Evolutionary conservation across 768 basidiomycete genomes (phyloP).

Genomic region (Glaciozyma martinii): DNA sequence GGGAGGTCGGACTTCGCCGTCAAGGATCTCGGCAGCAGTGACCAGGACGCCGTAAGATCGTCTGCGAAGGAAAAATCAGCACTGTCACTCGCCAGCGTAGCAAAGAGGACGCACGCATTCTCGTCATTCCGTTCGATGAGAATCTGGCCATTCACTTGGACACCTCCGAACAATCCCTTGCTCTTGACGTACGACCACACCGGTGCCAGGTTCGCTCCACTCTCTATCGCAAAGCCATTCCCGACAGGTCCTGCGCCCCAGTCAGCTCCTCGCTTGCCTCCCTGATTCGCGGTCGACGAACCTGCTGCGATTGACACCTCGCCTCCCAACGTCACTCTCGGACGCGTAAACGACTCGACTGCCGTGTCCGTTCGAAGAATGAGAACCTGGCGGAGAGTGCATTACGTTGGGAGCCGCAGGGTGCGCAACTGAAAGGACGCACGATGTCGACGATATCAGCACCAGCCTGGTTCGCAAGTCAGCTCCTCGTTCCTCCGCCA

Average conservation of each 20-base stretch:
- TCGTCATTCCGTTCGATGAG: constrained; percentile 18
- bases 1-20: constrained; percentile 2
- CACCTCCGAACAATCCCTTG: not conserved
- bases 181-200: constrained; percentile 1
- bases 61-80: not conserved
- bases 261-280: not conserved
- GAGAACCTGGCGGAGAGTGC: not conserved
- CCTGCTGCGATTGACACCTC: constrained; percentile 11
- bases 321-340: constrained; percentile 1
- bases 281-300: not conserved
- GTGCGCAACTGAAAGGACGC: too few species aligned
- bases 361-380: constrained; percentile 19
- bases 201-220: not conserved
- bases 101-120: constrained; percentile 7
- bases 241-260: constrained; percentile 8
- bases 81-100: not conserved
- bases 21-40: constrained; percentile 18
- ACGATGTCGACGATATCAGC: constrained; percentile 29
- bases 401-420: too few species aligned
- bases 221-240: constrained; percentile 10
- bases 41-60: constrained; percentile 4
- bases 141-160: constrained; percentile 8
- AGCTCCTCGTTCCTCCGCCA: not conserved
- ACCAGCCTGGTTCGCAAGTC: not conserved
- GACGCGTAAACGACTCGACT: constrained; percentile 12